These are phyloP conservation scores for Lactarius evosmus DNA, from an alignment of 768 basidiomycete species.

Conservation along the genomic window DNA sequence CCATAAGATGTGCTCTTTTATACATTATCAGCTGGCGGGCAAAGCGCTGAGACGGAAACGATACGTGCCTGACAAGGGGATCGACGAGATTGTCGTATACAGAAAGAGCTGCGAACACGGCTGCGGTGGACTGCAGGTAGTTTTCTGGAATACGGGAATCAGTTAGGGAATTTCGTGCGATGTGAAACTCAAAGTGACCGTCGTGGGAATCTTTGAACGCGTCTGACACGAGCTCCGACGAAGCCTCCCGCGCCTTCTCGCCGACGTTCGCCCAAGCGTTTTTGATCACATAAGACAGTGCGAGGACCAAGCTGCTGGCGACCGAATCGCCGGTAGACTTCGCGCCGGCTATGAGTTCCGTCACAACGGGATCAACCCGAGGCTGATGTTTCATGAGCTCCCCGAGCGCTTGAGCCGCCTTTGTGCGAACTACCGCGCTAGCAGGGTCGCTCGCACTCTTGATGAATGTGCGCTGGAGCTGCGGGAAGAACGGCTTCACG, in stretches of 20 bases:
- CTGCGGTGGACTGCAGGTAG: constrained; percentile 62
- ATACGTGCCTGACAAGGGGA: constrained; percentile 62
- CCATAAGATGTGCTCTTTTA: constrained; percentile 56
- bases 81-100: constrained; percentile 59
- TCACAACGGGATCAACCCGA: constrained; percentile 90
- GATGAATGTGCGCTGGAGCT: constrained; percentile 93
- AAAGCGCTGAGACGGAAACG: constrained; percentile 1
- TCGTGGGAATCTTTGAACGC: constrained; percentile 72
- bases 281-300: constrained; percentile 70
- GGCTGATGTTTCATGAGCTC: constrained; percentile 88
- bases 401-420: constrained; percentile 82
- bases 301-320: constrained; percentile 69
- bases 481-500: constrained; percentile 98
- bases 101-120: constrained; percentile 61
- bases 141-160: constrained; percentile 46
- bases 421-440: constrained; percentile 72
- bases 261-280: constrained; percentile 74
- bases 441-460: constrained; percentile 84
- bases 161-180: neutral
- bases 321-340: constrained; percentile 63
- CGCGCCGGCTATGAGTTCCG: constrained; percentile 70
- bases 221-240: constrained; percentile 72
- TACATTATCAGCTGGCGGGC: constrained; percentile 14
- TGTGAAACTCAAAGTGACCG: constrained; percentile 41
- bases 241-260: constrained; percentile 66